Evolutionary conservation across 2,329 filamentous ascomycete species (phyloP), one percentile per base, ranked within the genome.

Genomic region (Aureobasidium sp.): DNA sequence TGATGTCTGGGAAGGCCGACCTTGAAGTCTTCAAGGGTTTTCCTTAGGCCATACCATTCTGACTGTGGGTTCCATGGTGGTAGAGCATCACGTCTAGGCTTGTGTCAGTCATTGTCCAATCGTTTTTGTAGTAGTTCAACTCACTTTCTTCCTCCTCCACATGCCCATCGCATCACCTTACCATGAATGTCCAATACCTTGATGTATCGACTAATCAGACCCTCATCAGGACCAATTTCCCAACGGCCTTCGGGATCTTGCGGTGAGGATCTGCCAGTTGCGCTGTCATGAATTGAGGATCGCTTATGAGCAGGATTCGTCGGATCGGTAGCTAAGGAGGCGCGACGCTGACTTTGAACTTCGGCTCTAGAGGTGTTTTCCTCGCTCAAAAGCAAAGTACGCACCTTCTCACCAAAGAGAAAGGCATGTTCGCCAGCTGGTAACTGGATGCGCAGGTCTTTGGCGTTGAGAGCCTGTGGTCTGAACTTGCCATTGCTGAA

Each of bases 391-490:
- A 79, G 76, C 10, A 78, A 71, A 3, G 80, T 84, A 13, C 77
- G 77, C 1, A 84, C 82, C 45, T 84, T 81, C 62, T 82, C 78
- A 0, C 82, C 84, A 60, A 86, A 81, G 49, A 85, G 78, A 66
- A 89, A 90, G 0, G 82, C 81, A 55, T 82, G 76, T 58, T 89
- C 85, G 41, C 85, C 85, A 65, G 85, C 88, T 1, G 87, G 87
- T 5, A 90, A 76, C 68, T 87, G 86, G 25, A 89, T 84, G 37
- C 80, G 78, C 7, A 89, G 72, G 61, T 87, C 83, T 4, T 83
- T 77, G 1, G 82, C 75, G 41, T 79, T 78, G 48, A 90, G 79
- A 68, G 83, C 85, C 14, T 81, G 79, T 1, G 82, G 79, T 29
- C 86, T 78, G 58, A 84, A 80, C 64, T 82, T 83, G 25, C 86